phyloP scores from a whole-genome alignment of 495 filamentous ascomycete genomes.

The Beverwykella pulmonaria region DNA sequence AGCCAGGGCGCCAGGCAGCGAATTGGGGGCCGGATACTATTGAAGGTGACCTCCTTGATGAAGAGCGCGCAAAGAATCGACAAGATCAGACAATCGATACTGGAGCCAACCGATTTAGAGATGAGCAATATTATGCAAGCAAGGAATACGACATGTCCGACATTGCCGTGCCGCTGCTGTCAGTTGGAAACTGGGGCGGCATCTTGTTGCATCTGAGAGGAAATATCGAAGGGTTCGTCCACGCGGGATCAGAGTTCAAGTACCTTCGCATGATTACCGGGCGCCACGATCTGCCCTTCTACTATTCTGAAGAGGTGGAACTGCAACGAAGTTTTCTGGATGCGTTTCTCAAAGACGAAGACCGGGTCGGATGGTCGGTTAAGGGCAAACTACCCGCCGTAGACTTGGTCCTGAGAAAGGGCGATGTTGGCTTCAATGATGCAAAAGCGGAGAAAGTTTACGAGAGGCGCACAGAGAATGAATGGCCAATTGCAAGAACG shows the following conservation, averaged over 20 bases:
- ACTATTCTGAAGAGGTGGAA: slow-evolving; percentile 66
- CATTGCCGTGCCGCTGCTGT: slow-evolving; percentile 63
- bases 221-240: slow-evolving; percentile 64
- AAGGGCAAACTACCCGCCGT: slow-evolving; percentile 60
- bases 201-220: slow-evolving; percentile 65
- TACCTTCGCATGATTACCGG: slow-evolving; percentile 69
- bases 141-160: slow-evolving; percentile 64
- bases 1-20: slow-evolving; percentile 46
- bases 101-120: slow-evolving; percentile 55
- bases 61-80: slow-evolving; percentile 55
- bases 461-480: slow-evolving; percentile 55
- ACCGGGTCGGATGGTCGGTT: slow-evolving; percentile 59
- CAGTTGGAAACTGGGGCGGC: slow-evolving; percentile 68
- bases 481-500: slow-evolving; percentile 67
- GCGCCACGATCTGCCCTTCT: slow-evolving; percentile 72
- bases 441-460: slow-evolving; percentile 58
- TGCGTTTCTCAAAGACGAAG: slow-evolving; percentile 68
- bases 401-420: slow-evolving; percentile 60
- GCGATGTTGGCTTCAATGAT: slow-evolving; percentile 65
- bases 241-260: slow-evolving; percentile 63
- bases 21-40: slow-evolving; percentile 60
- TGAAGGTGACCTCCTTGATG: slow-evolving; percentile 57
- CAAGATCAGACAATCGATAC: slow-evolving; percentile 65
- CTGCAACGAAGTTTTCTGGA: slow-evolving; percentile 66
- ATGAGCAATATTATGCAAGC: slow-evolving; percentile 63